These are phyloP conservation scores for Fomitopsis schrenkii DNA, from an alignment of 1,284 basidiomycete genomes.

Conservation along the genomic window DNA sequence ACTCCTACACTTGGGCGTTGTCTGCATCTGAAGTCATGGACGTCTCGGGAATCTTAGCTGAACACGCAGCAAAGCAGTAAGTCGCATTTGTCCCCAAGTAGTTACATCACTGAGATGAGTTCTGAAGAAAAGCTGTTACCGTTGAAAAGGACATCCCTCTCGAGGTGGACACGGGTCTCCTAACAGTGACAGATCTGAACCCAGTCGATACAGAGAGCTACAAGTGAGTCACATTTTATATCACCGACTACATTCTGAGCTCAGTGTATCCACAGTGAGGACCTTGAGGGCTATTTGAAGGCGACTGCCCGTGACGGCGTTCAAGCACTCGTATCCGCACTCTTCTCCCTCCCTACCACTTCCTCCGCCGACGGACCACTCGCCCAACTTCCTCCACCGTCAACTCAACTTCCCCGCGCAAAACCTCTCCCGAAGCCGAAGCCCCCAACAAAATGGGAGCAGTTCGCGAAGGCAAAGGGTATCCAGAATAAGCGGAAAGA, in stretches of 20 bases:
- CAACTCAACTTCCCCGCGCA: constrained; percentile 78
- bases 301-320: constrained; percentile 83
- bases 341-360: constrained; percentile 82
- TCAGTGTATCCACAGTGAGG: constrained; percentile 40
- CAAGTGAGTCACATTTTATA: constrained; percentile 42
- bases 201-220: constrained; percentile 80
- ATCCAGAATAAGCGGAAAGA: constrained; percentile 83
- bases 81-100: constrained; percentile 6
- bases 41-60: constrained; percentile 72
- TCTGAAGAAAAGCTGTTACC: constrained; percentile 54
- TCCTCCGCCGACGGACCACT: constrained; percentile 82
- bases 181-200: constrained; percentile 87
- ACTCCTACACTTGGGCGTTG: too few species aligned
- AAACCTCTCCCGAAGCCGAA: constrained; percentile 94
- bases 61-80: constrained; percentile 65
- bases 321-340: constrained; percentile 75
- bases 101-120: background rate
- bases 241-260: background rate
- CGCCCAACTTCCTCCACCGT: constrained; percentile 76
- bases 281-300: constrained; percentile 80
- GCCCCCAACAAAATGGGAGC: constrained; percentile 94
- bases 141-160: constrained; percentile 82
- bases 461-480: constrained; percentile 92
- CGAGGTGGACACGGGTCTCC: constrained; percentile 78
- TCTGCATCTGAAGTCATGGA: constrained; percentile 48